A percentile compares a stretch with the other conserved stretches of the same genome.
Evolutionary conservation across 305 asterid genomes (phyloP).

Genomic region (Coffea humblotiana): DNA sequence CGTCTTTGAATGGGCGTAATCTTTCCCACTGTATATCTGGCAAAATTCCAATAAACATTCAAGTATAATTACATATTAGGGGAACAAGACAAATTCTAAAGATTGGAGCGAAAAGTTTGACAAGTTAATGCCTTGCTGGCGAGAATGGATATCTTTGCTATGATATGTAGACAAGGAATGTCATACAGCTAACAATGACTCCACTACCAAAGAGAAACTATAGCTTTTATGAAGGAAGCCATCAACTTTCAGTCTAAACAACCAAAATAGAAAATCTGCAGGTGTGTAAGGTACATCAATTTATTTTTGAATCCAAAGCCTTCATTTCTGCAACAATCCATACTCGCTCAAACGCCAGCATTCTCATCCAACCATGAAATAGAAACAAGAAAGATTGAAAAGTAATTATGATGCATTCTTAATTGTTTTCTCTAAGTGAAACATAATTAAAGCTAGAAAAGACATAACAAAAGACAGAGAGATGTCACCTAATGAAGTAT

Average conservation of each 20-base stretch:
- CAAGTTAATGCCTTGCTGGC: not conserved
- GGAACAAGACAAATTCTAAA: constrained; percentile 5
- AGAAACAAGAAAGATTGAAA: not conserved
- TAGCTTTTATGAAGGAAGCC: not conserved
- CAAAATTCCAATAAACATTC: constrained; percentile 27
- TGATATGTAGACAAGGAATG: not conserved
- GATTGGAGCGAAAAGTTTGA: not conserved
- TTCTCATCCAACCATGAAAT: not conserved
- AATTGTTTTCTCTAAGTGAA: not conserved
- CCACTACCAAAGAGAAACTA: not conserved
- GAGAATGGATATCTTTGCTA: not conserved
- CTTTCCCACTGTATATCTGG: constrained; percentile 96
- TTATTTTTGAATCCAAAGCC: not conserved
- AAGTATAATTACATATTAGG: constrained; percentile 19
- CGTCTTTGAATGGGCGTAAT: constrained; percentile 93
- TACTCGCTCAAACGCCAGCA: not conserved
- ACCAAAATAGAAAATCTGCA: constrained; percentile 3
- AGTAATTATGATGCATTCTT: not conserved
- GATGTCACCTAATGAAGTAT: not conserved
- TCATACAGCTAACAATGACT: not conserved
- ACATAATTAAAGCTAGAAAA: not conserved
- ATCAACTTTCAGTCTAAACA: constrained; percentile 4
- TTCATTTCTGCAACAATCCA: not conserved
- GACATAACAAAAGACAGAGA: not conserved
- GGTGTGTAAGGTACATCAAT: not conserved